Percentiles rank a stretch among this genome's conserved stretches.
Evolutionary conservation across 768 basidiomycete species (phyloP).

Genomic region (Boletus sp.): DNA sequence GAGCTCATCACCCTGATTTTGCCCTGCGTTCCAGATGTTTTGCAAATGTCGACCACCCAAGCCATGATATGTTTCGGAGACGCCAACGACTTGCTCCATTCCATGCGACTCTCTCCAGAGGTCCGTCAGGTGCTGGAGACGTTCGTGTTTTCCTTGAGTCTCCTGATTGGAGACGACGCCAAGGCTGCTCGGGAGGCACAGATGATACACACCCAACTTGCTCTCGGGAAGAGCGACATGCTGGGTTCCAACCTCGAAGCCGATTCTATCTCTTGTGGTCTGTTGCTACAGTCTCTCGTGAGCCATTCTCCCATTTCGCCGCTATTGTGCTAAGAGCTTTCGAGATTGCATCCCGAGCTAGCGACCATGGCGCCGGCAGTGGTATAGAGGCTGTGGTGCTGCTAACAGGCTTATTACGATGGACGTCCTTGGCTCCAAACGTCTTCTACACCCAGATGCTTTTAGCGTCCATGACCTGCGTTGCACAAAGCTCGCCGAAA

Average conservation of each 20-base stretch:
- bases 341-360: slow-evolving; percentile 58
- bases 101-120: slow-evolving; percentile 48
- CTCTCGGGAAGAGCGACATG: slow-evolving; percentile 56
- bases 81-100: slow-evolving; percentile 53
- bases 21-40: slow-evolving; percentile 57
- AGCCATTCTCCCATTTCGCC: slow-evolving; percentile 14
- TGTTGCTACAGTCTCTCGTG: slow-evolving; percentile 63
- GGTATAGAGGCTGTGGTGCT: slow-evolving; percentile 49
- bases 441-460: slow-evolving; percentile 70
- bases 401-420: slow-evolving; percentile 55
- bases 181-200: slow-evolving; percentile 71
- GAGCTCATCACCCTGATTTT: slow-evolving; percentile 63
- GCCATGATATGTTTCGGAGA: slow-evolving; percentile 50
- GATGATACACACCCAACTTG: slow-evolving; percentile 65
- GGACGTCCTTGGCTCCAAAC: slow-evolving; percentile 60
- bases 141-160: slow-evolving; percentile 56
- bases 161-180: slow-evolving; percentile 66
- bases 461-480: slow-evolving; percentile 58
- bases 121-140: slow-evolving; percentile 58
- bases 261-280: slow-evolving; percentile 62
- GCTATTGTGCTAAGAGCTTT: slow-evolving; percentile 1
- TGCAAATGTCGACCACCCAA: slow-evolving; percentile 61
- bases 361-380: slow-evolving; percentile 64
- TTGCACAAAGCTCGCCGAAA: slow-evolving; percentile 49
- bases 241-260: slow-evolving; percentile 58